A percentile compares a stretch with the other conserved stretches of the same genome.
Evolutionary conservation across 441 rosid species (phyloP).

Genomic region (Omphalea diandra): DNA sequence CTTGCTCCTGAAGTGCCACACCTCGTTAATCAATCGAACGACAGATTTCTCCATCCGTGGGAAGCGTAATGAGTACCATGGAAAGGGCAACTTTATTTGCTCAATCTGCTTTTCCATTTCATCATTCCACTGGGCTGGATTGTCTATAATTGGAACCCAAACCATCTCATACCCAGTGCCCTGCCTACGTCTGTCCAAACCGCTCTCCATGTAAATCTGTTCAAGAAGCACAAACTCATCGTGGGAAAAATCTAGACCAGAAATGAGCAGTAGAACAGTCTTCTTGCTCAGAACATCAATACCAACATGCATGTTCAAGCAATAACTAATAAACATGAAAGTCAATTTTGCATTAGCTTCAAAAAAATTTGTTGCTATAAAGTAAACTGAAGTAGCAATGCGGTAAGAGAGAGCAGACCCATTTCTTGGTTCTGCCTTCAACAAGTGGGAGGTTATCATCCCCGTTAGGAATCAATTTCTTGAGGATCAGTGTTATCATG

Average conservation of each 20-base stretch:
- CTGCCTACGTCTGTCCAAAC: constrained; percentile 30
- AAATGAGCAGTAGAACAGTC: constrained; percentile 63
- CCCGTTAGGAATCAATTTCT: constrained; percentile 50
- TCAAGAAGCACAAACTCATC: constrained; percentile 58
- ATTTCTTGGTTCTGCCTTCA: constrained; percentile 51
- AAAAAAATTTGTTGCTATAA: no score
- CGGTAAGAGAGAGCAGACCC: constrained; percentile 39
- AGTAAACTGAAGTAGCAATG: no score
- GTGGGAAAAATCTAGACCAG: constrained; percentile 54
- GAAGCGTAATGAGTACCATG: constrained; percentile 59
- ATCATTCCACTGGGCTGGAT: constrained; percentile 36
- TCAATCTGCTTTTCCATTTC: constrained; percentile 44
- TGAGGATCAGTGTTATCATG: constrained; percentile 71
- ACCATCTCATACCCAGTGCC: constrained; percentile 62
- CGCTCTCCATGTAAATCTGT: constrained; percentile 50
- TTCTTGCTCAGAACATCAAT: constrained; percentile 69
- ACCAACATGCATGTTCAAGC: constrained; percentile 28
- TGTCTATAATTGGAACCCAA: constrained; percentile 77
- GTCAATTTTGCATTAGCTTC: neutral
- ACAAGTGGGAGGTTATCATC: constrained; percentile 52
- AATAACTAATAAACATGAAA: neutral
- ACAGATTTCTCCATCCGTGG: constrained; percentile 51
- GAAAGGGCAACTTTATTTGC: constrained; percentile 41
- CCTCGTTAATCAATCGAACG: constrained; percentile 50
- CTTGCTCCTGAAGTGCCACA: constrained; percentile 68